Percentiles rank a stretch among this genome's conserved stretches.
Conservation (phyloP, 148 eudicot species). For the Cornus kousa region DNA sequence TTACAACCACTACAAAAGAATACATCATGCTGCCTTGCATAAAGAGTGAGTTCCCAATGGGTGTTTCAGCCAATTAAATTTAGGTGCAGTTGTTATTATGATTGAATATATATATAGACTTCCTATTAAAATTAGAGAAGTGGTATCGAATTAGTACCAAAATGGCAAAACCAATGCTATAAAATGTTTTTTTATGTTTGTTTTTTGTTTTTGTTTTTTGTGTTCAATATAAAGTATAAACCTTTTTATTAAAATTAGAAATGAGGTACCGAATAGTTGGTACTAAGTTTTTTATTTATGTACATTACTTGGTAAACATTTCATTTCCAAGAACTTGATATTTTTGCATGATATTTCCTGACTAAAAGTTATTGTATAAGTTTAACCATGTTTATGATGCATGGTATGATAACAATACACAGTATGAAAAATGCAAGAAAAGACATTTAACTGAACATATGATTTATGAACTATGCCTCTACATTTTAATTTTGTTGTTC, state of each 20-base stretch:
- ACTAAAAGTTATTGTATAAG: not conserved
- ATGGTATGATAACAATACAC: not conserved
- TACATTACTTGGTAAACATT: not conserved
- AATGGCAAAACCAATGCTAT: not conserved
- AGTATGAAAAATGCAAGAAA: not conserved
- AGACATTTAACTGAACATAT: not conserved
- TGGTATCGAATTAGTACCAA: not conserved
- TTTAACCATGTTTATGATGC: not conserved
- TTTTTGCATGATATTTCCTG: not conserved
- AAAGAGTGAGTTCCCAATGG: slow-evolving; percentile 33
- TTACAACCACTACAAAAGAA: slow-evolving; percentile 43
- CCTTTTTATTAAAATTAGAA: too few species aligned
- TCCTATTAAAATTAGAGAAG: too few species aligned
- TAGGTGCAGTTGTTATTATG: slow-evolving; percentile 3
- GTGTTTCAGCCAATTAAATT: slow-evolving; percentile 4
- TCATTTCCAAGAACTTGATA: not conserved
- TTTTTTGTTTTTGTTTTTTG: too few species aligned
- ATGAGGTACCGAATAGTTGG: not conserved
- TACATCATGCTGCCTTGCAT: slow-evolving; percentile 31
- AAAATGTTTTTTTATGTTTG: not conserved
- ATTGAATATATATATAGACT: not conserved
- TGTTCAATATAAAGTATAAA: too few species aligned
- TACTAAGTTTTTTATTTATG: not conserved
- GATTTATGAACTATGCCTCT: not conserved
- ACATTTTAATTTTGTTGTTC: not conserved